Evolutionary conservation across 768 basidiomycete genomes (phyloP).

Genomic region (Trametes villosa): DNA sequence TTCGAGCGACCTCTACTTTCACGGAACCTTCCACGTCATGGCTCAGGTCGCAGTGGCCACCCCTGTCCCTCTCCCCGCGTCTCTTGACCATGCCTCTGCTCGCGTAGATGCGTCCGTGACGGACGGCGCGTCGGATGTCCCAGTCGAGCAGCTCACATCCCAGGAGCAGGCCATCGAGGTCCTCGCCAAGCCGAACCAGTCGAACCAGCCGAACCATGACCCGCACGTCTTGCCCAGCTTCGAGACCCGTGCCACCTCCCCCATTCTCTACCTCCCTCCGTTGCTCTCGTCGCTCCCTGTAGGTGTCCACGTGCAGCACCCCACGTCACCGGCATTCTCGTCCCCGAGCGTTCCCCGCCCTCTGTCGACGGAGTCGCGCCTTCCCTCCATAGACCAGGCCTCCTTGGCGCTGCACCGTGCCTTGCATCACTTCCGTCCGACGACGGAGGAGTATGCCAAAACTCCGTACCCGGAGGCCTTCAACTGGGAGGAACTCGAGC

Average conservation of each 20-base stretch:
- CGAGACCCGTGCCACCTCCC: constrained; percentile 43
- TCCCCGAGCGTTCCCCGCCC: constrained; percentile 39
- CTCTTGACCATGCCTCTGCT: neutral
- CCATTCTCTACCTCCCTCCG: constrained; percentile 83
- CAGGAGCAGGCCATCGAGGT: constrained; percentile 6
- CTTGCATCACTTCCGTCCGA: constrained; percentile 74
- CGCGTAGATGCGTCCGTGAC: neutral
- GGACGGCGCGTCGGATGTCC: neutral
- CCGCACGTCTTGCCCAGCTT: constrained; percentile 64
- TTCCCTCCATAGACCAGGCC: constrained; percentile 85
- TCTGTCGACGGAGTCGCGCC: constrained; percentile 67
- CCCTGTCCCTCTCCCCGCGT: neutral
- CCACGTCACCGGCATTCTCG: constrained; percentile 26
- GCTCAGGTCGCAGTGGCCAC: constrained; percentile 18
- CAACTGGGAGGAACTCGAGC: constrained; percentile 78
- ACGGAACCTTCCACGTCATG: neutral
- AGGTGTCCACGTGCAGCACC: constrained; percentile 33
- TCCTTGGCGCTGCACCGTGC: constrained; percentile 87
- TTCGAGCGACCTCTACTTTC: neutral
- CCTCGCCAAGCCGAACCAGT: neutral
- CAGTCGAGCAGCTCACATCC: neutral
- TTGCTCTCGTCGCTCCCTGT: constrained; percentile 77
- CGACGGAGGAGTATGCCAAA: constrained; percentile 61
- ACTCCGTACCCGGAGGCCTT: constrained; percentile 76
- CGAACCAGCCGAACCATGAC: no score